Evolutionary conservation across 225 moss, liverwort and hornwort genomes (phyloP).

Genomic region (Polytrichum formosum): DNA sequence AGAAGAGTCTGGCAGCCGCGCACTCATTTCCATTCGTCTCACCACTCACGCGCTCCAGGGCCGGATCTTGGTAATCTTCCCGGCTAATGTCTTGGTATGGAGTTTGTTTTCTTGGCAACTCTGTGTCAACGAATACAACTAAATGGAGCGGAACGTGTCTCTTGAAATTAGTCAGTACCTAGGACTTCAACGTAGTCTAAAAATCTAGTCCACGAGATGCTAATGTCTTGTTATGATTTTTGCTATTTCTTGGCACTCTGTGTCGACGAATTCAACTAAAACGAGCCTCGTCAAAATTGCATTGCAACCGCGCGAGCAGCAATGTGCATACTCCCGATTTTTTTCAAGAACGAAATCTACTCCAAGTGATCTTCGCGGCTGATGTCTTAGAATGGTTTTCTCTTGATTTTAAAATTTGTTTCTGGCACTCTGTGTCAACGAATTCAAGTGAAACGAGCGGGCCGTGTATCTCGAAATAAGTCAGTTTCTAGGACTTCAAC

Average conservation of each 20-base stretch:
- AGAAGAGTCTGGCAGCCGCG: too few relatives aligned
- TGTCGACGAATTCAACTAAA: neutral
- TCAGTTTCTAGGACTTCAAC: too few relatives aligned
- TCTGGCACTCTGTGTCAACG: too few relatives aligned
- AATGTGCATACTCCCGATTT: neutral
- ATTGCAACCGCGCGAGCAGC: too few relatives aligned
- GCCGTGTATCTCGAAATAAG: too few relatives aligned
- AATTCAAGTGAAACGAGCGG: too few relatives aligned
- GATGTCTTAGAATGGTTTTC: too few relatives aligned
- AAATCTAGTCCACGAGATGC: conserved; percentile 5
- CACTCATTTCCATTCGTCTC: too few relatives aligned
- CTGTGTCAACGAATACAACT: neutral
- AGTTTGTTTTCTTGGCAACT: neutral
- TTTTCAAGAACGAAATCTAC: too few relatives aligned
- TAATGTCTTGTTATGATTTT: neutral
- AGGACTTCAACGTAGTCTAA: neutral
- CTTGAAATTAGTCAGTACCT: neutral
- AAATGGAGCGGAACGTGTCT: neutral
- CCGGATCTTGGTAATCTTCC: conserved; percentile 23
- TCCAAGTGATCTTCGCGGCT: conserved; percentile 4
- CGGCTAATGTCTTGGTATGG: neutral
- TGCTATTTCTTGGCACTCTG: neutral
- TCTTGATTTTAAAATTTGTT: too few relatives aligned
- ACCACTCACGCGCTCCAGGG: conserved; percentile 7
- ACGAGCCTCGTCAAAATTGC: too few relatives aligned